A percentile compares a stretch with the other conserved stretches of the same genome.
Conservation (phyloP, 805 yeast genomes). For the Candida michaelii region DNA sequence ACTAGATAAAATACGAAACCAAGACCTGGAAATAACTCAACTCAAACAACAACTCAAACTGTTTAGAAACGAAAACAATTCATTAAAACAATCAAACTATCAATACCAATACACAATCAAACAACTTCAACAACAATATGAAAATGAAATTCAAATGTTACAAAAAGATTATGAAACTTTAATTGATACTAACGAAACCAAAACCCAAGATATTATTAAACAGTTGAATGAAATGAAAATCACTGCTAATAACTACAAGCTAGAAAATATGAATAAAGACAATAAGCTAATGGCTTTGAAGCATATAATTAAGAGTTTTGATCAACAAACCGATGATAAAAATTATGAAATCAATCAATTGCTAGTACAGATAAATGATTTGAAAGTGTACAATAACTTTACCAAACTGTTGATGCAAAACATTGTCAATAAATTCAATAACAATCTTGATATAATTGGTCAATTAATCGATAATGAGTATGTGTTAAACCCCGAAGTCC, state of each 20-base stretch:
- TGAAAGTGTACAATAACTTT: slow-evolving; percentile 10
- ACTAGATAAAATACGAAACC: slow-evolving; percentile 11
- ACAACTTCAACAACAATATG: background rate
- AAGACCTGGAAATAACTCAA: slow-evolving; percentile 11
- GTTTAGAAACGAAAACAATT: slow-evolving; percentile 13
- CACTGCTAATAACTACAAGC: slow-evolving; percentile 1
- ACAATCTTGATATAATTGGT: slow-evolving; percentile 12
- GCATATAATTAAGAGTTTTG: slow-evolving; percentile 8
- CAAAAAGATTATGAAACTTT: slow-evolving; percentile 7
- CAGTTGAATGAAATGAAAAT: slow-evolving; percentile 4
- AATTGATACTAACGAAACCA: background rate
- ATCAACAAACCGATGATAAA: slow-evolving; percentile 4
- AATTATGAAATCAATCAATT: slow-evolving; percentile 5
- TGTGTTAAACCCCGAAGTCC: background rate
- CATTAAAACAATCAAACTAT: slow-evolving; percentile 13
- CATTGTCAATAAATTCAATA: slow-evolving; percentile 10
- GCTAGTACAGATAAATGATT: slow-evolving; percentile 6
- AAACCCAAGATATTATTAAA: background rate
- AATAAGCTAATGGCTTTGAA: slow-evolving; percentile 9
- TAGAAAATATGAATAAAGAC: slow-evolving; percentile 1
- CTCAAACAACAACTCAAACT: slow-evolving; percentile 11
- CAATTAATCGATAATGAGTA: slow-evolving; percentile 11
- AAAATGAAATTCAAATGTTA: slow-evolving; percentile 1
- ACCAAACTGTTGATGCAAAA: slow-evolving; percentile 12
- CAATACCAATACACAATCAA: slow-evolving; percentile 8